A percentile compares a stretch with the other conserved stretches of the same genome.
These are phyloP conservation scores for Aspergillus ruber DNA, from an alignment of 2,329 filamentous ascomycete genomes.

Conservation along the genomic window DNA sequence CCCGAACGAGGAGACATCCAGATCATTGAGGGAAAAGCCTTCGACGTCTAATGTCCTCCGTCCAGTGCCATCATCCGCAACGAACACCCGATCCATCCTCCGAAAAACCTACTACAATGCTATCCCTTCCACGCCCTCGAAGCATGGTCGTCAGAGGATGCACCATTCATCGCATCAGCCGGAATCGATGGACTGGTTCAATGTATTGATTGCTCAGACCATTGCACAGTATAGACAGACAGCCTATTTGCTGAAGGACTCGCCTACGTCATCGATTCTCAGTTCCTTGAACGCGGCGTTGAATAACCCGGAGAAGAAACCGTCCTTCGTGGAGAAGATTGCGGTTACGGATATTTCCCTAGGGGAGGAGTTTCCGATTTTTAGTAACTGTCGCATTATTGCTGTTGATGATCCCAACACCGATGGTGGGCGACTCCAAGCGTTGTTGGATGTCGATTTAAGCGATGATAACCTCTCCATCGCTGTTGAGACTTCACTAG, in stretches of 20 bases:
- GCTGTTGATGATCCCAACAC: constrained; percentile 58
- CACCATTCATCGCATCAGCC: constrained; percentile 76
- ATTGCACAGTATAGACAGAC: constrained; percentile 93
- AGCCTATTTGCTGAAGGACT: constrained; percentile 74
- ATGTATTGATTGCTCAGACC: constrained; percentile 91
- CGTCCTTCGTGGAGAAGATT: constrained; percentile 89
- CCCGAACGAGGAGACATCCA: constrained; percentile 38
- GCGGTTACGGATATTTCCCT: constrained; percentile 87
- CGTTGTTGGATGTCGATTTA: constrained; percentile 92
- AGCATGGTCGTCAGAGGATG: constrained; percentile 37
- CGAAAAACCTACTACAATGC: constrained; percentile 93
- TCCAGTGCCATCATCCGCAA: constrained; percentile 69
- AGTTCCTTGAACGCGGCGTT: constrained; percentile 75
- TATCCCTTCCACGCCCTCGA: constrained; percentile 35
- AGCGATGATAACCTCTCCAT: constrained; percentile 88
- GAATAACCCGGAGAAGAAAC: constrained; percentile 79
- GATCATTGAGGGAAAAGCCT: constrained; percentile 38
- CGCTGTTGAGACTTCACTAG: constrained; percentile 85
- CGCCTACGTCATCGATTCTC: constrained; percentile 57
- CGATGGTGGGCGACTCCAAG: constrained; percentile 74
- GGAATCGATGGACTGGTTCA: constrained; percentile 97
- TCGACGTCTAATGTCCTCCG: constrained; percentile 64
- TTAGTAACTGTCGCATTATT: constrained; percentile 95
- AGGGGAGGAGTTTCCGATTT: constrained; percentile 96
- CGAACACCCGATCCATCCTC: constrained; percentile 72